phyloP scores from a whole-genome alignment of 2,329 filamentous ascomycete genomes.

The Fusarium praegraminearum region DNA sequence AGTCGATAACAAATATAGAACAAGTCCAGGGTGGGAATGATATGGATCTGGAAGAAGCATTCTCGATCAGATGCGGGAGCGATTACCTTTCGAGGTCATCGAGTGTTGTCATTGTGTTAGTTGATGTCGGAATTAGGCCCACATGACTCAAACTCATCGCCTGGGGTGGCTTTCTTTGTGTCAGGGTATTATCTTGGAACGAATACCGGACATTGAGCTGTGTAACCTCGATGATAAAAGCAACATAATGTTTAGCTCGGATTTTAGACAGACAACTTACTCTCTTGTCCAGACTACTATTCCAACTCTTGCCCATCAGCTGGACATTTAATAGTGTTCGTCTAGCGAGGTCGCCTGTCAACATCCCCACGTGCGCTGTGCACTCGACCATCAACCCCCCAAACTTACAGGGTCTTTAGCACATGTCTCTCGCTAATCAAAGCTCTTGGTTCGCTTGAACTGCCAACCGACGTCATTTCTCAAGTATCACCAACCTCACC shows the following conservation, averaged over 20 bases:
- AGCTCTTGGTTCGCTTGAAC: not conserved
- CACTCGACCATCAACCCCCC: not conserved
- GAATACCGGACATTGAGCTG: not conserved
- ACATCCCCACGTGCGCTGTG: slow-evolving; percentile 4
- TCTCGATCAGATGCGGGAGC: no score
- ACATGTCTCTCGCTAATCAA: slow-evolving; percentile 2
- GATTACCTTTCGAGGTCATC: not conserved
- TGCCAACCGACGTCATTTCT: slow-evolving; percentile 18
- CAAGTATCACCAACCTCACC: slow-evolving; percentile 8
- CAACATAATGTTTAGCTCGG: not conserved
- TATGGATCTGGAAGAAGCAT: not conserved
- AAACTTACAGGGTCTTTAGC: not conserved
- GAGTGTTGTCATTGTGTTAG: not conserved
- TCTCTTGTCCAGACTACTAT: not conserved
- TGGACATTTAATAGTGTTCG: not conserved
- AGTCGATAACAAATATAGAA: not conserved
- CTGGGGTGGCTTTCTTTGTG: not conserved
- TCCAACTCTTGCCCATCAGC: not conserved
- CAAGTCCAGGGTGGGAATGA: not conserved
- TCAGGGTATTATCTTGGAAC: not conserved
- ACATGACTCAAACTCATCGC: not conserved
- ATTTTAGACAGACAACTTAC: not conserved
- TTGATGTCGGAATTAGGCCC: not conserved
- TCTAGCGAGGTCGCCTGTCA: not conserved
- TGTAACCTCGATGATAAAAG: not conserved